Conservation (phyloP, 2,329 filamentous ascomycete genomes). For the Aspergillus texensis region DNA sequence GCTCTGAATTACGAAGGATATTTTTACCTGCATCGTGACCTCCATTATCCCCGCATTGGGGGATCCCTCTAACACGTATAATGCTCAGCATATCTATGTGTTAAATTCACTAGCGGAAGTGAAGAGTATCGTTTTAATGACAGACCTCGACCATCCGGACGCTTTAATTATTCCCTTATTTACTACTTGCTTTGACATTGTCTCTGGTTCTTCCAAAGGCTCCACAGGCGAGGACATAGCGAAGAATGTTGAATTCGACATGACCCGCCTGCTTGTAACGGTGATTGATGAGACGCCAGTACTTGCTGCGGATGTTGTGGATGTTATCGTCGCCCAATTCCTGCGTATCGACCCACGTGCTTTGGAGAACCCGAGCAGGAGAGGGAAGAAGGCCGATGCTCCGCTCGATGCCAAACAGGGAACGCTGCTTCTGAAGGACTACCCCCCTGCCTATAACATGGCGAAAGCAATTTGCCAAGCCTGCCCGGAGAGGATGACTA, state of each 20-base stretch:
- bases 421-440: conserved; percentile 81
- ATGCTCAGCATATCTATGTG: conserved; percentile 89
- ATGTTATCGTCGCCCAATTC: conserved; percentile 95
- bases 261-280: conserved; percentile 81
- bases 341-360: conserved; percentile 76
- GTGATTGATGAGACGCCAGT: conserved; percentile 83
- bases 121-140: conserved; percentile 90
- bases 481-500: conserved; percentile 90
- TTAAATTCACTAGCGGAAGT: conserved; percentile 86
- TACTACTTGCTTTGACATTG: conserved; percentile 86
- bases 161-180: conserved; percentile 80
- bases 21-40: conserved; percentile 86
- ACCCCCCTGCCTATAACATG: conserved; percentile 93
- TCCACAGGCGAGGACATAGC: conserved; percentile 78
- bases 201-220: conserved; percentile 75
- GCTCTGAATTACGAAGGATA: conserved; percentile 63
- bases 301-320: conserved; percentile 79
- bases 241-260: conserved; percentile 91
- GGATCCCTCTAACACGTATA: conserved; percentile 86
- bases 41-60: conserved; percentile 82
- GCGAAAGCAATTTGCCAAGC: conserved; percentile 90
- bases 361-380: conserved; percentile 56
- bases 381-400: conserved; percentile 55
- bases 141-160: conserved; percentile 82
- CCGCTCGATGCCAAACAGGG: conserved; percentile 75